Evolutionary conservation across 768 basidiomycete genomes (phyloP).

Genomic region (Xerocomus spinulosus): DNA sequence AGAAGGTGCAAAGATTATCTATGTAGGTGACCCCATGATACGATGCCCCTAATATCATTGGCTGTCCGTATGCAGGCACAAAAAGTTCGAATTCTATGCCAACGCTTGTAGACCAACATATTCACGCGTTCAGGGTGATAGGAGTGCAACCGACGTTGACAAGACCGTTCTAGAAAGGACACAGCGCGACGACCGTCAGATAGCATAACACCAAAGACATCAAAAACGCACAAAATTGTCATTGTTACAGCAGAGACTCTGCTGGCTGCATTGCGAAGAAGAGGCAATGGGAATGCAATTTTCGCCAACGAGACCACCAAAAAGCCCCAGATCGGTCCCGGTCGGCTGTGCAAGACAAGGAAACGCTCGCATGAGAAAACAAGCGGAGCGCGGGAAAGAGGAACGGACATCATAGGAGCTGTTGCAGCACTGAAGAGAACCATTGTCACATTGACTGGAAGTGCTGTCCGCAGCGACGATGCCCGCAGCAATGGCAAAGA

Average conservation of each 20-base stretch:
- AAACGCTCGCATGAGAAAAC: too few relatives aligned
- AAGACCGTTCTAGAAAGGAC: constrained; percentile 3
- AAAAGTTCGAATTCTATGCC: not conserved
- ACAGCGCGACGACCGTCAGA: not conserved
- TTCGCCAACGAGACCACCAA: not conserved
- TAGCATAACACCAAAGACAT: too few relatives aligned
- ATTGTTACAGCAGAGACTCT: constrained; percentile 12
- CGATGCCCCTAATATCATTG: too few relatives aligned
- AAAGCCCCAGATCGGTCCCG: too few relatives aligned
- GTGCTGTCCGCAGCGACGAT: constrained; percentile 1
- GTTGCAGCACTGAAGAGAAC: constrained; percentile 11
- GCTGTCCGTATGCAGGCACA: not conserved
- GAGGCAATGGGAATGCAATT: not conserved
- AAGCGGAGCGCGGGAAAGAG: too few relatives aligned
- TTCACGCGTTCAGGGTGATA: constrained; percentile 2
- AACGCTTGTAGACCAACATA: not conserved
- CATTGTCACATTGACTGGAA: constrained; percentile 10
- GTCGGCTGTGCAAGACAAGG: not conserved
- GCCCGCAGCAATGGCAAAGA: constrained; percentile 11
- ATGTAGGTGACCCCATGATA: not conserved
- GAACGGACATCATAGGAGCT: not conserved
- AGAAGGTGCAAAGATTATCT: not conserved
- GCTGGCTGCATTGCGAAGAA: not conserved
- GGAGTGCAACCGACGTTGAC: constrained; percentile 7
- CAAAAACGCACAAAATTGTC: not conserved